phyloP scores from a whole-genome alignment of 768 basidiomycete species.

The Cytidiella melzeri region DNA sequence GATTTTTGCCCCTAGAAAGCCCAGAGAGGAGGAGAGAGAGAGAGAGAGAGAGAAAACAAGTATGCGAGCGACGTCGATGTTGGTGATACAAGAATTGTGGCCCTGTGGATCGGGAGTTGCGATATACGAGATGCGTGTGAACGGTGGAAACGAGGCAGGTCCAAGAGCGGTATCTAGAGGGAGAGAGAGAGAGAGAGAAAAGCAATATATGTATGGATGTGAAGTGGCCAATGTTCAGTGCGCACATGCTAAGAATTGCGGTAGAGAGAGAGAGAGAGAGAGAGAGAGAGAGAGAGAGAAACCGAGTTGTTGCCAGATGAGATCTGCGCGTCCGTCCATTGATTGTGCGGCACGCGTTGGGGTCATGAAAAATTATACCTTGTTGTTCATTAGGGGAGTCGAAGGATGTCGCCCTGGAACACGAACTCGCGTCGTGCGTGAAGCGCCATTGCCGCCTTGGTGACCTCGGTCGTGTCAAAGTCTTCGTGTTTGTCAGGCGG shows the following conservation, averaged over 20 bases:
- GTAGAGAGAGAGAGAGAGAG: neutral
- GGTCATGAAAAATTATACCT: no score
- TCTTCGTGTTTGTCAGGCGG: constrained; percentile 78
- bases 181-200: neutral
- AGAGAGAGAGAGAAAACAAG: neutral
- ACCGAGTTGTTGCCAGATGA: neutral
- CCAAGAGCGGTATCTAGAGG: no score
- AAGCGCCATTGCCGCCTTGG: constrained; percentile 25
- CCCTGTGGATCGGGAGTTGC: no score
- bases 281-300: neutral
- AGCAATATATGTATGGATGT: constrained; percentile 2
- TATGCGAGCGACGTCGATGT: no score
- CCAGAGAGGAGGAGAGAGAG: neutral
- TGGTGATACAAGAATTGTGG: no score
- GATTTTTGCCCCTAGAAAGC: neutral
- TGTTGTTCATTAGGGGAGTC: constrained; percentile 7
- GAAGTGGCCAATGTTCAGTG: neutral
- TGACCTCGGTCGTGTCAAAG: constrained; percentile 71
- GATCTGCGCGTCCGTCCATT: neutral
- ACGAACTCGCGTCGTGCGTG: constrained; percentile 24
- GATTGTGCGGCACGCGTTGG: neutral
- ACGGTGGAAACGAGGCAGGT: neutral
- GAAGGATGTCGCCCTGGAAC: constrained; percentile 29
- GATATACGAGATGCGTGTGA: neutral
- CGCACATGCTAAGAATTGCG: neutral